phyloP scores from a whole-genome alignment of 2,329 filamentous ascomycete genomes.

The Pestalotiopsis sp. region DNA sequence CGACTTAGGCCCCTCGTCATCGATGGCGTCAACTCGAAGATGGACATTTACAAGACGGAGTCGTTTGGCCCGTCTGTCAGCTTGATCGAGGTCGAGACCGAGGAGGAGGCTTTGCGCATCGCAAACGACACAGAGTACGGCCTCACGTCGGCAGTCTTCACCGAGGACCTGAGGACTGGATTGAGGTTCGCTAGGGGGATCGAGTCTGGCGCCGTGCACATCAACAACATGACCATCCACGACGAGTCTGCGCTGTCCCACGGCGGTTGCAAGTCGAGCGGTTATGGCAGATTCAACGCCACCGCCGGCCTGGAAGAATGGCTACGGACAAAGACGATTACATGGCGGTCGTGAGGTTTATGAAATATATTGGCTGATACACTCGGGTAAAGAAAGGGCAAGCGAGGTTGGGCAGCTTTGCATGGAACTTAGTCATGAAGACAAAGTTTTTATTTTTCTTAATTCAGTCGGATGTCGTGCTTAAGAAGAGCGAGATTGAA shows the following conservation, averaged over 20 bases:
- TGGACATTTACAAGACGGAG: constrained; percentile 68
- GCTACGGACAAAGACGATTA: constrained; percentile 33
- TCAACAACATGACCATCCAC: constrained; percentile 46
- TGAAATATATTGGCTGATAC: neutral
- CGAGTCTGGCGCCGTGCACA: constrained; percentile 55
- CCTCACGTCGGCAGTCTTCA: constrained; percentile 66
- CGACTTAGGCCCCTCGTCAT: constrained; percentile 62
- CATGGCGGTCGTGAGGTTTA: constrained; percentile 24
- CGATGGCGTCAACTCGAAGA: constrained; percentile 61
- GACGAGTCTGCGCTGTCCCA: constrained; percentile 45
- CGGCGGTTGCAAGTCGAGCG: constrained; percentile 43
- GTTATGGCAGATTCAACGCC: constrained; percentile 44
- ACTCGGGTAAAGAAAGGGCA: neutral
- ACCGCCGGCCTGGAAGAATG: constrained; percentile 32
- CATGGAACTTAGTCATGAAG: neutral
- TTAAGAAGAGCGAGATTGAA: neutral
- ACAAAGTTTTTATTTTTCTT: neutral
- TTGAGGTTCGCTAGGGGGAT: constrained; percentile 54
- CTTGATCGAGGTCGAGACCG: constrained; percentile 58
- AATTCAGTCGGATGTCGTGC: neutral
- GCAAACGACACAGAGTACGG: constrained; percentile 75
- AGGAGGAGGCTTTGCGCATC: constrained; percentile 66
- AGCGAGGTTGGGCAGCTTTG: neutral
- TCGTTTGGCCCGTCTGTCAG: constrained; percentile 69
- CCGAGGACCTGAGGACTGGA: constrained; percentile 57